phyloP scores from a whole-genome alignment of 2,329 filamentous ascomycete species.

The Diplocarpon mali region DNA sequence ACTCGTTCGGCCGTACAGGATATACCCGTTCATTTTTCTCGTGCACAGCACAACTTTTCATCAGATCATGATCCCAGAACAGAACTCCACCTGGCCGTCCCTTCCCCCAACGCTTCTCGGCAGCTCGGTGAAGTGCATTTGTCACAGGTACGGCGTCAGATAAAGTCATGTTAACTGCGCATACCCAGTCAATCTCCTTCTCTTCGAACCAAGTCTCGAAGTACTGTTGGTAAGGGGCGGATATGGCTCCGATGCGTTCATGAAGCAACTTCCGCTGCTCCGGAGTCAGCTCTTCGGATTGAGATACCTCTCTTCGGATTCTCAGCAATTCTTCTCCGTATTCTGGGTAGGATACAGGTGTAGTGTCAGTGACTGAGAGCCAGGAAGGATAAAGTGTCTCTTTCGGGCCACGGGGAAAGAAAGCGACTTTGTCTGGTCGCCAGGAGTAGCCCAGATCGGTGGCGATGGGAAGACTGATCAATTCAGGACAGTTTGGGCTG shows the following conservation, averaged over 20 bases:
- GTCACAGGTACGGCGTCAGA: conserved; percentile 1
- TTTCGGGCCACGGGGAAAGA: neutral
- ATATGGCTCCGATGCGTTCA: neutral
- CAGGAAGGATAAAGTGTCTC: conserved; percentile 1
- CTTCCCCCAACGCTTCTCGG: neutral
- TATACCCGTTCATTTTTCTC: neutral
- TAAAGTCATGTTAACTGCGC: conserved; percentile 1
- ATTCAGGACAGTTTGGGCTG: neutral
- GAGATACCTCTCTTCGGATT: neutral
- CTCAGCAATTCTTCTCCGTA: neutral
- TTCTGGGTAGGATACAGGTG: neutral
- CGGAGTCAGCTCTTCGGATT: neutral
- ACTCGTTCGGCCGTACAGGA: conserved; percentile 1
- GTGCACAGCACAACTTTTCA: conserved; percentile 2
- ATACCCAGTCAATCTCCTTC: conserved; percentile 1
- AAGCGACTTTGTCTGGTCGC: conserved; percentile 1
- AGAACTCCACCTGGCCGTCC: neutral
- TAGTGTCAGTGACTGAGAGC: neutral
- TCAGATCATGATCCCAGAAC: conserved; percentile 3
- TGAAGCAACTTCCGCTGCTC: neutral
- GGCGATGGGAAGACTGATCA: neutral
- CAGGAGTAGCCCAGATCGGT: conserved; percentile 1
- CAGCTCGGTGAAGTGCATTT: neutral
- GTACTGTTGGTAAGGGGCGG: neutral
- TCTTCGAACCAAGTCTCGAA: conserved; percentile 2